Percentiles rank a stretch among this genome's conserved stretches.
Evolutionary conservation across 2,329 filamentous ascomycete genomes (phyloP).

Genomic region (Coniochaeta pulveracea): DNA sequence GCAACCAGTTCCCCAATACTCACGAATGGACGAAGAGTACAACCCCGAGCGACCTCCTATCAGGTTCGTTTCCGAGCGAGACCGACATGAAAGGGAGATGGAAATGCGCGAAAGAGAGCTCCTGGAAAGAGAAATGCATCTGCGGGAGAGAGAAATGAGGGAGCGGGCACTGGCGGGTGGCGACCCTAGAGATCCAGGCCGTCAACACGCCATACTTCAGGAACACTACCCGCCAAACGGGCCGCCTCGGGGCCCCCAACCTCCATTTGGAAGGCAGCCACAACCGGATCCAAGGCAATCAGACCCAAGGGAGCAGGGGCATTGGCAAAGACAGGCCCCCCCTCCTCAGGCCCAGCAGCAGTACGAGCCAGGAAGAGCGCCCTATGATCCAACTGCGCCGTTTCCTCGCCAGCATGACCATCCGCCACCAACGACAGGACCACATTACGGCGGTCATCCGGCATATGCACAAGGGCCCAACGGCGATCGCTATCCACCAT

Average conservation of each 20-base stretch:
- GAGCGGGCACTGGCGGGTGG: constrained; percentile 37
- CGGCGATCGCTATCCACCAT: constrained; percentile 27
- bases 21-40: constrained; percentile 41
- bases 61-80: constrained; percentile 36
- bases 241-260: constrained; percentile 13
- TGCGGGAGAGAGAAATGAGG: constrained; percentile 28
- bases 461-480: constrained; percentile 23
- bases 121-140: constrained; percentile 18
- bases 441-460: constrained; percentile 25
- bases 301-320: constrained; percentile 25
- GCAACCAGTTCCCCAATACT: constrained; percentile 30
- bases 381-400: constrained; percentile 29
- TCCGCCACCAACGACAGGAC: constrained; percentile 28
- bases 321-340: too few species aligned
- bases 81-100: constrained; percentile 26
- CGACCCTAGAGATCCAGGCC: constrained; percentile 33
- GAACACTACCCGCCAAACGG: constrained; percentile 29
- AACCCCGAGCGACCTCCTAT: constrained; percentile 36
- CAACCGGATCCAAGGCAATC: too few species aligned
- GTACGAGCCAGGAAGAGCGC: constrained; percentile 29
- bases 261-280: constrained; percentile 32
- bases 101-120: constrained; percentile 25
- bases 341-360: too few species aligned
- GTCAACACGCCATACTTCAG: constrained; percentile 31
- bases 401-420: constrained; percentile 37